These are phyloP conservation scores for Acorus calamus DNA, from an alignment of 106 monocot species.

Conservation along the genomic window DNA sequence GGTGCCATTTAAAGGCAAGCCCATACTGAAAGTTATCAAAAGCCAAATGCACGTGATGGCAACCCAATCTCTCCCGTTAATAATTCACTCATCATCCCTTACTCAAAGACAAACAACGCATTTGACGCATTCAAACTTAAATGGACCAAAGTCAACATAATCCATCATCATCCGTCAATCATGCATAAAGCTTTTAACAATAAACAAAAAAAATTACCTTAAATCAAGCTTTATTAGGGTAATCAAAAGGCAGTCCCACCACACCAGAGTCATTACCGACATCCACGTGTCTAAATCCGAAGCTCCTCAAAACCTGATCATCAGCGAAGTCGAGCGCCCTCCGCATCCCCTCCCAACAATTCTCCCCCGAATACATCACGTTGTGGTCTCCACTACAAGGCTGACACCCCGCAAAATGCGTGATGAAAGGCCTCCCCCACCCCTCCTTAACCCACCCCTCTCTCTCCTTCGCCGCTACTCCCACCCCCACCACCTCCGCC, in stretches of 20 bases:
- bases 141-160: no score
- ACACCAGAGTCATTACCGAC: constrained; percentile 11
- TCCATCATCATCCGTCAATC: no score
- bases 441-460: constrained; percentile 3
- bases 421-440: constrained; percentile 48
- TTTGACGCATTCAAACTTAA: no score
- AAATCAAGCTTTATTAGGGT: constrained; percentile 8
- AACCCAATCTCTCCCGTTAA: no score
- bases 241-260: constrained; percentile 45
- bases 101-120: no score
- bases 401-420: constrained; percentile 94
- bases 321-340: constrained; percentile 46
- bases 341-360: constrained; percentile 44
- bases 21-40: no score
- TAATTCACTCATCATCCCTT: no score
- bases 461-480: constrained; percentile 19
- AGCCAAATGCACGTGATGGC: no score
- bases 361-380: constrained; percentile 39
- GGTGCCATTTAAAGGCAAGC: no score
- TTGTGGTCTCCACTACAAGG: constrained; percentile 75
- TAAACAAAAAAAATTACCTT: no score
- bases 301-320: constrained; percentile 45
- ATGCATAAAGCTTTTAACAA: no score
- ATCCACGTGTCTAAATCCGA: constrained; percentile 34
- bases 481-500: constrained; percentile 38